Conservation (phyloP, 78 protist species). For the Mantamonas sphyraenae region DNA sequence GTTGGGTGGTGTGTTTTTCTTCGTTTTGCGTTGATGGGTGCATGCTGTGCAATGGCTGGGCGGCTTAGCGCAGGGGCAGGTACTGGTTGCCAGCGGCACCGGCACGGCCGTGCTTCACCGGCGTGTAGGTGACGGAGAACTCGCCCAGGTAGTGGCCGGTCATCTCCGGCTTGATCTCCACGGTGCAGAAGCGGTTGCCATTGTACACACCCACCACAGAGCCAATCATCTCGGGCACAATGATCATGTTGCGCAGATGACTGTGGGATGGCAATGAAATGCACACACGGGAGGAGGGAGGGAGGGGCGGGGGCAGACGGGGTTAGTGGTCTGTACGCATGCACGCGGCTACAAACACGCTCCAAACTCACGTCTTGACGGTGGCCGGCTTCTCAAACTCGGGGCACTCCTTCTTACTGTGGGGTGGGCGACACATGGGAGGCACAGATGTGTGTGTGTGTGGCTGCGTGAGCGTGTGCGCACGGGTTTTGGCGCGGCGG, state of each 20-base stretch:
- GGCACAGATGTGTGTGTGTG: not conserved
- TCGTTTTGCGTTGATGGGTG: too few relatives aligned
- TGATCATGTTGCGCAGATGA: constrained; percentile 96
- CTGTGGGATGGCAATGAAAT: too few relatives aligned
- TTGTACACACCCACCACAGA: constrained; percentile 97
- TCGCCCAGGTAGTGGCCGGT: constrained; percentile 98
- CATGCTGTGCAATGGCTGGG: too few relatives aligned
- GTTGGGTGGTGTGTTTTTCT: too few relatives aligned
- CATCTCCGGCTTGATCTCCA: constrained; percentile 99
- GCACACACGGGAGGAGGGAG: too few relatives aligned
- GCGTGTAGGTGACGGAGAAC: constrained; percentile 98
- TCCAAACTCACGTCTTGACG: too few relatives aligned
- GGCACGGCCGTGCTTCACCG: constrained; percentile 97
- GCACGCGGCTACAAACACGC: too few relatives aligned
- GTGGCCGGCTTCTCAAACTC: constrained; percentile 89
- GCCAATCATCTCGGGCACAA: constrained; percentile 99
- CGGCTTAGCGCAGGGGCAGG: too few relatives aligned
- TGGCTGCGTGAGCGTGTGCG: constrained; percentile 22
- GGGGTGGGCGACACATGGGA: not conserved
- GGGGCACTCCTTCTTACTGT: constrained; percentile 49
- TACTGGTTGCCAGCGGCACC: constrained; percentile 98
- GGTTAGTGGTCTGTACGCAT: too few relatives aligned
- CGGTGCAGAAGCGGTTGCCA: constrained; percentile 94
- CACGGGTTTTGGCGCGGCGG: not conserved
- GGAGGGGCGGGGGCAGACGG: too few relatives aligned